Evolutionary conservation across 306 rosid genomes (phyloP), one percentile per base, ranked within the genome.

Genomic region (Dicorynia guianensis): DNA sequence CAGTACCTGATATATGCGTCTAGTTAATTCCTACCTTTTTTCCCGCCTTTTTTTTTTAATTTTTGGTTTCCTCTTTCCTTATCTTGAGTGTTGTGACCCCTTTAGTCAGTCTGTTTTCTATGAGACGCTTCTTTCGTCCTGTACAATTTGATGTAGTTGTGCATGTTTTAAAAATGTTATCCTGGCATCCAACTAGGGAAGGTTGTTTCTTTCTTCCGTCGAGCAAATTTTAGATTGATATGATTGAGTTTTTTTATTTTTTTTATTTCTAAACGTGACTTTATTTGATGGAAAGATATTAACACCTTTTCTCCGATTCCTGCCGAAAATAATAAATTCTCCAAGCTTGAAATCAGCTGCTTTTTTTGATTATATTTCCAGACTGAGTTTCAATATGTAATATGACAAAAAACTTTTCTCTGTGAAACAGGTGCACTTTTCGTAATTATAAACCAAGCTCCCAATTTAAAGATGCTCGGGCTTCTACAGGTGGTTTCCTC

Each of bases 381-480:
- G 58, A 56, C 56, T 15, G 5, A 40, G 38, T 43, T 60, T 38
- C 40, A 76, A 42, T 74, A n/a, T 67, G 38, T 76, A 71, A 82
- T 71, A 2, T 80, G 79, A 55, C 76, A 76, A 67, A 11, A 79
- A 44, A 38, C 8, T 53, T 72, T 58, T 76, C 72, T 50, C 70
- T 63, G 63, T 87, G 77, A 42, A 84, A 80, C 90, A 96, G 99
- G 98, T 80, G 98, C 89, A 19, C 89, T 96, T 30, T 81, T 90
- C 44, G 97, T 96, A n/a, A 83, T 96, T 69, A 40, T 96, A 44
- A 88, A 82, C 74, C 72, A 73, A 77, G 79, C 99, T 69, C 99
- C 97, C 48, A 93, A 87, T 82, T 83, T 96, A 94, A 96, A 88
- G 88, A 81, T 85, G 93, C 99, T 96, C 63, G 98, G 98, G 40